Conservation (phyloP, 139 green algal genomes). For the Volvox africanus region DNA sequence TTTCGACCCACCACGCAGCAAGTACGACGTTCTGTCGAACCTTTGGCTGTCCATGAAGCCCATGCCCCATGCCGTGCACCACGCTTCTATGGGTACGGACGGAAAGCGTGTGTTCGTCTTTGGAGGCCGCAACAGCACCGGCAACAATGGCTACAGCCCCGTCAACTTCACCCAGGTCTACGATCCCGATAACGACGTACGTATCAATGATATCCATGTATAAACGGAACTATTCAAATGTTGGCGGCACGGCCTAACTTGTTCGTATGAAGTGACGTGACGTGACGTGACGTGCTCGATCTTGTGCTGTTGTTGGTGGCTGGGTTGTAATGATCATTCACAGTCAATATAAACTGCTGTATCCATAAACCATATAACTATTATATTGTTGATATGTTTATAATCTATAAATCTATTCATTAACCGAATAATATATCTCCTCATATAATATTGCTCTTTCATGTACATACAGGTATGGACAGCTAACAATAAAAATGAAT, state of each 20-base stretch:
- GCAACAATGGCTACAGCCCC: not conserved
- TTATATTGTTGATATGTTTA: not conserved
- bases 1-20: not conserved
- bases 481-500: no score
- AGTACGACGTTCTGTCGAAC: not conserved
- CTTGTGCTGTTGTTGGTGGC: no score
- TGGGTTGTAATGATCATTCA: not conserved
- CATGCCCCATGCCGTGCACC: slow-evolving; percentile 23
- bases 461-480: not conserved
- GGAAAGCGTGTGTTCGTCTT: not conserved
- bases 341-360: no score
- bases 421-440: not conserved
- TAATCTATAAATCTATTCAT: not conserved
- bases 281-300: not conserved
- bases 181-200: not conserved
- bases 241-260: not conserved
- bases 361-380: no score
- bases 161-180: slow-evolving; percentile 10
- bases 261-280: not conserved
- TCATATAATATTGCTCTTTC: not conserved
- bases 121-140: not conserved
- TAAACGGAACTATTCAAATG: not conserved
- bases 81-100: not conserved
- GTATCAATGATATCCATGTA: not conserved
- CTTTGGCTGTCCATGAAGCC: not conserved